Evolutionary conservation across 495 filamentous ascomycete genomes (phyloP).

Genomic region (Cetradonia linearis): DNA sequence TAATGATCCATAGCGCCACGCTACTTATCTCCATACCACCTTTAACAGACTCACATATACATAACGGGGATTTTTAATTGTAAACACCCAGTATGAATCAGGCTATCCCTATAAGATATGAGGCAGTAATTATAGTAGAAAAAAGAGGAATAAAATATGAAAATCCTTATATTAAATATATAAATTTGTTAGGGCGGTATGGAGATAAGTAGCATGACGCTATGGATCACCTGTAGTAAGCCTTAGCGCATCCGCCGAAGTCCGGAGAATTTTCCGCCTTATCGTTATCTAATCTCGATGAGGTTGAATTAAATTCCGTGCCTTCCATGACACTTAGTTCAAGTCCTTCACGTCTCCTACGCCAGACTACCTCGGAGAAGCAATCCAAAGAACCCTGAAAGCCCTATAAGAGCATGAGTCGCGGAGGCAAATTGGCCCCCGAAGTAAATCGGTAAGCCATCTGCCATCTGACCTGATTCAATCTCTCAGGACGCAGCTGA

Average conservation of each 20-base stretch:
- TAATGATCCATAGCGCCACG: too few species aligned
- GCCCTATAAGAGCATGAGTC: slow-evolving; percentile 47
- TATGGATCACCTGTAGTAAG: too few species aligned
- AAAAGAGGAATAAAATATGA: too few species aligned
- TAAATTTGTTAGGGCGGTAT: too few species aligned
- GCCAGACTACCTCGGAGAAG: background rate
- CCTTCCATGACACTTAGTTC: background rate
- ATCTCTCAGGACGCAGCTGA: slow-evolving; percentile 9
- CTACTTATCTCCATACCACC: too few species aligned
- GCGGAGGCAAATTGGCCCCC: slow-evolving; percentile 79
- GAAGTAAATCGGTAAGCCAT: slow-evolving; percentile 83
- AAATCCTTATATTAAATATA: too few species aligned
- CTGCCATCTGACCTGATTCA: background rate
- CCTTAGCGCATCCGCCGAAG: background rate
- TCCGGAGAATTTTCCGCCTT: background rate
- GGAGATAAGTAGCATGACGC: too few species aligned
- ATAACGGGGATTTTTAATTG: too few species aligned
- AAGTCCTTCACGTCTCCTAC: background rate
- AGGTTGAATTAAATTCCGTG: background rate
- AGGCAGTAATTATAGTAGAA: too few species aligned
- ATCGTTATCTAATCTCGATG: slow-evolving; percentile 2
- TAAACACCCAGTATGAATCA: too few species aligned
- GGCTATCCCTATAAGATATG: too few species aligned
- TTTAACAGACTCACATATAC: too few species aligned
- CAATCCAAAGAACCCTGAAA: background rate